Evolutionary conservation across 1,139 yeast genomes (phyloP).

Genomic region (Pichia inconspicua): DNA sequence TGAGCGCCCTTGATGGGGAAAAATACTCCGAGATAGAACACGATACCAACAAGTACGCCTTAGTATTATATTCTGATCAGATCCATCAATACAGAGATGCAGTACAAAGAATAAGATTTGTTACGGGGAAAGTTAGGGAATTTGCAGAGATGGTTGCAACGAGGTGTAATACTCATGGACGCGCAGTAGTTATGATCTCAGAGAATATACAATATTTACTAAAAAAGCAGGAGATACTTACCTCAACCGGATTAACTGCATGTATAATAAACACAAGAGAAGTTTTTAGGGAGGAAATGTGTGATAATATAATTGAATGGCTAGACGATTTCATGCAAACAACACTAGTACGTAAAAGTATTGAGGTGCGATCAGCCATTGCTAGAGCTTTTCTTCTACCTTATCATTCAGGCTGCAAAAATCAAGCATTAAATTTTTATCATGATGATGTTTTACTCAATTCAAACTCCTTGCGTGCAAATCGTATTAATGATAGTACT

Average conservation of each 20-base stretch:
- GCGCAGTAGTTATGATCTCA: slow-evolving; percentile 61
- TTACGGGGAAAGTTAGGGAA: slow-evolving; percentile 57
- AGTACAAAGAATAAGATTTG: slow-evolving; percentile 51
- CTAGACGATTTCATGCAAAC: slow-evolving; percentile 51
- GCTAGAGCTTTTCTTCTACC: slow-evolving; percentile 42
- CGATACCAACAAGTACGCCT: slow-evolving; percentile 44
- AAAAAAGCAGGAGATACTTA: slow-evolving; percentile 45
- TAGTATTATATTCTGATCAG: slow-evolving; percentile 73
- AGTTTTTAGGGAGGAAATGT: slow-evolving; percentile 74
- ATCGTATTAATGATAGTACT: background rate
- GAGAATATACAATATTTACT: slow-evolving; percentile 42
- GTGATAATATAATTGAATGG: slow-evolving; percentile 64
- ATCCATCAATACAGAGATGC: slow-evolving; percentile 71
- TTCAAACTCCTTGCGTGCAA: slow-evolving; percentile 7
- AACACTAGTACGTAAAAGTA: slow-evolving; percentile 45
- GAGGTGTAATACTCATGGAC: slow-evolving; percentile 55
- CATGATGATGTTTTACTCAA: slow-evolving; percentile 18
- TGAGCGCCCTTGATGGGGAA: slow-evolving; percentile 30
- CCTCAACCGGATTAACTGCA: slow-evolving; percentile 57
- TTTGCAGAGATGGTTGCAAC: slow-evolving; percentile 72
- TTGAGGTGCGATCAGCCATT: slow-evolving; percentile 42
- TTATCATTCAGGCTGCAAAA: slow-evolving; percentile 47
- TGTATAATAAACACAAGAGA: slow-evolving; percentile 65
- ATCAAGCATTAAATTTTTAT: slow-evolving; percentile 17
- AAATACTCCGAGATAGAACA: slow-evolving; percentile 39